A percentile compares a stretch with the other conserved stretches of the same genome.
phyloP scores from a whole-genome alignment of 352 stramenopile species.

The Pythium phragmiticola region DNA sequence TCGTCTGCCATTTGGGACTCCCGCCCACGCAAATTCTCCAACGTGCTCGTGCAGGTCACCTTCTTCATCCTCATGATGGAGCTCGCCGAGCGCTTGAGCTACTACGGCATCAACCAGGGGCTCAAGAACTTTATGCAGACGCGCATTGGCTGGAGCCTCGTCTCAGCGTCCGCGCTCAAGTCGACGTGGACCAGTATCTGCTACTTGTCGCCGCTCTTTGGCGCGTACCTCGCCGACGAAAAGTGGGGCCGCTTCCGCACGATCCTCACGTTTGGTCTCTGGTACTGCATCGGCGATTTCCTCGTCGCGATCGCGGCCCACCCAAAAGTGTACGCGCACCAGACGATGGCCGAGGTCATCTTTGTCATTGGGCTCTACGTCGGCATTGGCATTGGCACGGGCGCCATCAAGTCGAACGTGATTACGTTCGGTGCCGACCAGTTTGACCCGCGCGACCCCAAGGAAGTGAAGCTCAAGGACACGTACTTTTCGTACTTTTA shows the following conservation, averaged over 20 bases:
- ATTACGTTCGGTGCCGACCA: conserved; percentile 88
- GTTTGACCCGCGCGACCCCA: conserved; percentile 83
- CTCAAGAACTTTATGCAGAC: conserved; percentile 85
- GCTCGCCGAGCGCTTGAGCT: conserved; percentile 72
- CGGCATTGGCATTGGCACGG: conserved; percentile 73
- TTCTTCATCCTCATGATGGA: conserved; percentile 88
- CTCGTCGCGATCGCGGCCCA: conserved; percentile 66
- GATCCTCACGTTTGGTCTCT: conserved; percentile 76
- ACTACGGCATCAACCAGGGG: conserved; percentile 88
- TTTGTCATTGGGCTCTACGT: conserved; percentile 75
- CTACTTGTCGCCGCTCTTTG: conserved; percentile 81
- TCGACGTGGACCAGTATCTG: conserved; percentile 88
- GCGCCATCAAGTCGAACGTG: conserved; percentile 86
- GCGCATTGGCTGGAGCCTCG: conserved; percentile 65
- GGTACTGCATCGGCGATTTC: conserved; percentile 73
- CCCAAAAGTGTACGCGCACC: conserved; percentile 45
- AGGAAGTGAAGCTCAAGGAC: conserved; percentile 75
- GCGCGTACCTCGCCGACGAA: conserved; percentile 83
- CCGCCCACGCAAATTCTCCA: conserved; percentile 72
- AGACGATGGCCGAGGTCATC: conserved; percentile 54
- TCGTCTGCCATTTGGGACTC: conserved; percentile 53
- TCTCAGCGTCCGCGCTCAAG: conserved; percentile 87
- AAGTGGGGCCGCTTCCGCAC: conserved; percentile 86
- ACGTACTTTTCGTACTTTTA: conserved; percentile 93
- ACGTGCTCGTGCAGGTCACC: conserved; percentile 81